Evolutionary conservation across 768 basidiomycete genomes (phyloP).

Genomic region (Suillus weaverae): DNA sequence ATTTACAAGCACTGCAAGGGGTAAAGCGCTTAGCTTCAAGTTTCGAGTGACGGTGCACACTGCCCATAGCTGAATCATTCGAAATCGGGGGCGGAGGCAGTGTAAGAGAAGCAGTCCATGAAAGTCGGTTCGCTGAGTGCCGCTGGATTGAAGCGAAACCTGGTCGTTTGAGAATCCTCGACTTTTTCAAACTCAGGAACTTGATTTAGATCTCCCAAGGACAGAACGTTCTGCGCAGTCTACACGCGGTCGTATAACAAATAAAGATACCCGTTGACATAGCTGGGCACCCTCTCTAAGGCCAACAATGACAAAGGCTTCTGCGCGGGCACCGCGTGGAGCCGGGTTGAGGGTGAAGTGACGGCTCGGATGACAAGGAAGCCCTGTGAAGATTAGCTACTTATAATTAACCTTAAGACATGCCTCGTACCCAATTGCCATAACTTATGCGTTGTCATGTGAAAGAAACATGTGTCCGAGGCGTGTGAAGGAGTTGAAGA

Average conservation of each 20-base stretch:
- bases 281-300: background rate
- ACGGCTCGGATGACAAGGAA: background rate
- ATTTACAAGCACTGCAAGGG: background rate
- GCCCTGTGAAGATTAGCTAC: slow-evolving; percentile 5
- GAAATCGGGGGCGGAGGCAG: background rate
- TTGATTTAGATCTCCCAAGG: no score
- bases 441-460: background rate
- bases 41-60: background rate
- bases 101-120: background rate
- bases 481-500: slow-evolving; percentile 11
- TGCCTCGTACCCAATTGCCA: background rate
- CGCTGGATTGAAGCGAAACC: background rate
- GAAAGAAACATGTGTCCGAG: slow-evolving; percentile 1
- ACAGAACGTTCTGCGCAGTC: background rate
- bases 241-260: background rate
- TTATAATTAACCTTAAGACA: background rate
- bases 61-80: background rate
- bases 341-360: background rate
- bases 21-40: background rate
- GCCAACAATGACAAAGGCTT: background rate
- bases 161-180: background rate
- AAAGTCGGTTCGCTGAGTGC: background rate
- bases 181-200: background rate
- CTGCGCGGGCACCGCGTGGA: background rate
- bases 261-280: background rate